Evolutionary conservation across 805 yeast species (phyloP), one percentile per base, ranked within the genome.

Genomic region (Saccharomycopsis malanga): DNA sequence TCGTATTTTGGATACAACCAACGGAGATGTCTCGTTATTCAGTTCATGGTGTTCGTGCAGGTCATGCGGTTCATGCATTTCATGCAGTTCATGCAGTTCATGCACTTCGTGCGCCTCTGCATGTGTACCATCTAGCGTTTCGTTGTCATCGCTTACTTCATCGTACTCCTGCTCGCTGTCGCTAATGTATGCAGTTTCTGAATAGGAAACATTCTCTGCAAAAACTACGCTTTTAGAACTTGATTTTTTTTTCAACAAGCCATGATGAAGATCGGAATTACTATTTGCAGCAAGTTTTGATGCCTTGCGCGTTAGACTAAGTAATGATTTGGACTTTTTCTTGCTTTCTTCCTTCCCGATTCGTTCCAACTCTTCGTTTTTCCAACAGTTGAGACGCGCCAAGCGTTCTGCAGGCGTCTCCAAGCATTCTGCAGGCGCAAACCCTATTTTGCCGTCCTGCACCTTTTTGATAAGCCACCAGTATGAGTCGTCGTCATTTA

Each of bases 401-500:
- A 93, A 66, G 49, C 98, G 71, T 64, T 93, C 98, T 40, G 80
- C 83, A 52, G 86, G 88, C 0, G 96, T 87, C 63, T 93, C 98
- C 32, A 93, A 67, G 49, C 93, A 79, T 62, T 93, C 98, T 1
- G 97, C 98, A 1, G 98, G 98, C 2, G 94, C 94, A 68, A 89
- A 93, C 1, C 98, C 98, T 45, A 91, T 79, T 55, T 79, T 74
- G 2, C 81, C 81, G 60, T 80, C 84, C 39, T 61, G 63, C 36
- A 70, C 69, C 51, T 71, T 61, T 57, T 74, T 63, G 56, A 93
- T 91, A 9, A 91, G 69, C 98, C 98, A 93, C 98, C 98, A 93
- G 65, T 93, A 93, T 52, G 86, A 76, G 64, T 93, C 96, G 42
- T 84, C 81, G 59, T 93, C 98, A 59, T 87, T 88, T 30, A 93